These are phyloP conservation scores for Fusarium proliferatum DNA, from an alignment of 2,329 filamentous ascomycete genomes.

Conservation along the genomic window DNA sequence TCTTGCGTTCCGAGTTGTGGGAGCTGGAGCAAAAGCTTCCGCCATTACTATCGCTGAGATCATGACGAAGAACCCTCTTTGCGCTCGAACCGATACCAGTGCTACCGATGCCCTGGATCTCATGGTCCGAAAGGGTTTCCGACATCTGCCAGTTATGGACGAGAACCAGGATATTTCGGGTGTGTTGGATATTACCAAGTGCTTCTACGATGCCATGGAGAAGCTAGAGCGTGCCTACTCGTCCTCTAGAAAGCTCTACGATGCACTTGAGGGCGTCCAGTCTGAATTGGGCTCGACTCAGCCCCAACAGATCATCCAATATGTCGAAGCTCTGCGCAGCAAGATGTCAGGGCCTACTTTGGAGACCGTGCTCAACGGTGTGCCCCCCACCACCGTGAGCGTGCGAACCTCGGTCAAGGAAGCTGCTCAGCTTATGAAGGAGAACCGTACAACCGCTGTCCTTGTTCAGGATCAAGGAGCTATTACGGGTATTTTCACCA, in stretches of 20 bases:
- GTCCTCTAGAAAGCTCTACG: constrained; percentile 97
- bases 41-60: constrained; percentile 96
- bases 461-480: constrained; percentile 96
- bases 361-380: constrained; percentile 91
- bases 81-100: constrained; percentile 96
- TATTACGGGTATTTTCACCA: constrained; percentile 99
- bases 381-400: constrained; percentile 93
- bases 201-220: constrained; percentile 99
- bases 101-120: constrained; percentile 96
- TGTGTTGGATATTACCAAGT: constrained; percentile 98
- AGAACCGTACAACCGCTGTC: constrained; percentile 97
- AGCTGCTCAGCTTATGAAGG: constrained; percentile 95
- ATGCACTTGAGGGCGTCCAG: constrained; percentile 96
- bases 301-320: constrained; percentile 98
- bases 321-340: constrained; percentile 91
- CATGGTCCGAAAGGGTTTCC: constrained; percentile 98
- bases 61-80: constrained; percentile 99
- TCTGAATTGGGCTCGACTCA: constrained; percentile 95
- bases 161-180: constrained; percentile 99
- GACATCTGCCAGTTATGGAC: constrained; percentile 98
- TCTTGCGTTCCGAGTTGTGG: constrained; percentile 95
- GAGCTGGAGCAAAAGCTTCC: constrained; percentile 86
- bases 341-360: constrained; percentile 99
- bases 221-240: constrained; percentile 98
- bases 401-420: constrained; percentile 97